Conservation (phyloP, 495 filamentous ascomycete species). For the Hyphodiscus hymeniophilus region DNA sequence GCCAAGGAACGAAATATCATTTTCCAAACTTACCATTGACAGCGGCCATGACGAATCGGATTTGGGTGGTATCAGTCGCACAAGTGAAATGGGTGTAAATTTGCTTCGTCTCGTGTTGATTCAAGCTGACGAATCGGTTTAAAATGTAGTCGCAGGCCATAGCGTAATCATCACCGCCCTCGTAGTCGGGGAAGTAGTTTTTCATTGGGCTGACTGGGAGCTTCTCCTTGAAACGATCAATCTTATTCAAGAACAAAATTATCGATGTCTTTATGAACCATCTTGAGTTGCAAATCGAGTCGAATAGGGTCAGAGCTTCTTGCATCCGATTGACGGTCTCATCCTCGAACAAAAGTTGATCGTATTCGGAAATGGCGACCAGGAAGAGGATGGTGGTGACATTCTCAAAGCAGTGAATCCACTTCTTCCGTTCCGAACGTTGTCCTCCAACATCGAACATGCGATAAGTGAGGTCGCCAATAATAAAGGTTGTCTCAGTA, state of each 20-base stretch:
- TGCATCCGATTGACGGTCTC: constrained; percentile 98
- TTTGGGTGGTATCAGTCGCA: constrained; percentile 95
- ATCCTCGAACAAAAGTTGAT: constrained; percentile 95
- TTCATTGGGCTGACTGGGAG: constrained; percentile 98
- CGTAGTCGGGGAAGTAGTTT: constrained; percentile 99
- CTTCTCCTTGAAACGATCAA: constrained; percentile 99
- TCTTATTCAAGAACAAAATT: constrained; percentile 99
- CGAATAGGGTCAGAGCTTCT: constrained; percentile 94
- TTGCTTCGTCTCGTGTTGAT: constrained; percentile 98
- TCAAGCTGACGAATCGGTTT: constrained; percentile 92
- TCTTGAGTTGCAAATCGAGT: constrained; percentile 97
- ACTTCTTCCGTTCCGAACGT: constrained; percentile 99
- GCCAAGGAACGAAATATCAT: constrained; percentile 1
- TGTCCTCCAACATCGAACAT: constrained; percentile 99
- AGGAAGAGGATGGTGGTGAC: constrained; percentile 98
- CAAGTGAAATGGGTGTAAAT: constrained; percentile 99
- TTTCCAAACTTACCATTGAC: constrained; percentile 73
- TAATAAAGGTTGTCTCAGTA: constrained; percentile 97
- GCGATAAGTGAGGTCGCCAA: constrained; percentile 93
- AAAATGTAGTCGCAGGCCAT: constrained; percentile 95
- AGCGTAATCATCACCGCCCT: constrained; percentile 86
- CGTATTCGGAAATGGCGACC: constrained; percentile 98
- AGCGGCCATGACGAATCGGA: constrained; percentile 99
- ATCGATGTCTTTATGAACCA: constrained; percentile 99
- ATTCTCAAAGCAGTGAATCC: constrained; percentile 99